Percentiles rank a stretch among this genome's conserved stretches.
phyloP scores from a whole-genome alignment of 208 protist genomes.

The Blechomonas ayalai region DNA sequence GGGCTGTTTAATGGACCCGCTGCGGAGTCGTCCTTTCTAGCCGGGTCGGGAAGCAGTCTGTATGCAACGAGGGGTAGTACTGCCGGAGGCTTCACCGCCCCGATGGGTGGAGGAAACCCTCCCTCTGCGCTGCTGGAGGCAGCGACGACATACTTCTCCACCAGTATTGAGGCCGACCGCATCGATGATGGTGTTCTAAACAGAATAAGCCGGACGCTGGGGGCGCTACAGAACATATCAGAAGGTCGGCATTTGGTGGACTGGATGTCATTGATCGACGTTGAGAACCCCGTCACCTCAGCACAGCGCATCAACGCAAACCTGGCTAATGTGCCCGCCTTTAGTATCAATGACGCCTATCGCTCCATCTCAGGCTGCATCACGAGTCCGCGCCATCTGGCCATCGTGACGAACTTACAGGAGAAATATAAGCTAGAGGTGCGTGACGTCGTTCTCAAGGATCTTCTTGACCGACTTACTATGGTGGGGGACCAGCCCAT shows the following conservation, averaged over 20 bases:
- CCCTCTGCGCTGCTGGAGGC: not conserved
- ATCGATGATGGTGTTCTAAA: slow-evolving; percentile 21
- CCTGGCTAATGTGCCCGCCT: slow-evolving; percentile 6
- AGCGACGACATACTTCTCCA: slow-evolving; percentile 14
- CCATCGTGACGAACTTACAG: slow-evolving; percentile 33
- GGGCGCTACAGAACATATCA: slow-evolving; percentile 16
- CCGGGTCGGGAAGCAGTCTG: too few species aligned
- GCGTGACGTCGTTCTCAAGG: slow-evolving; percentile 52
- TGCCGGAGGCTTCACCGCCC: too few species aligned
- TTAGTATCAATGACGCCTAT: slow-evolving; percentile 7
- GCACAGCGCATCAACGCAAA: slow-evolving; percentile 13
- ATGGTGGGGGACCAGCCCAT: slow-evolving; percentile 9
- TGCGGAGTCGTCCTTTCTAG: too few species aligned
- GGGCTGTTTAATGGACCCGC: too few species aligned
- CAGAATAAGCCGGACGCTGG: slow-evolving; percentile 15
- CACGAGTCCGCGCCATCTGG: slow-evolving; percentile 38
- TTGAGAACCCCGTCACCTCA: slow-evolving; percentile 8
- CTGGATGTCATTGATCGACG: slow-evolving; percentile 26
- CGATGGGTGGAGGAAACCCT: not conserved
- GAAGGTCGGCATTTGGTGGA: slow-evolving; percentile 17
- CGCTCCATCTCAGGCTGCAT: slow-evolving; percentile 29
- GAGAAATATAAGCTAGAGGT: slow-evolving; percentile 26
- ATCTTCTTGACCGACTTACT: slow-evolving; percentile 35
- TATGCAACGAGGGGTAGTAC: too few species aligned
- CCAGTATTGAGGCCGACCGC: slow-evolving; percentile 7